Evolutionary conservation across 2,329 filamentous ascomycete species (phyloP), one percentile per base, ranked within the genome.

Genomic region (Aspergillus puulaauensis): DNA sequence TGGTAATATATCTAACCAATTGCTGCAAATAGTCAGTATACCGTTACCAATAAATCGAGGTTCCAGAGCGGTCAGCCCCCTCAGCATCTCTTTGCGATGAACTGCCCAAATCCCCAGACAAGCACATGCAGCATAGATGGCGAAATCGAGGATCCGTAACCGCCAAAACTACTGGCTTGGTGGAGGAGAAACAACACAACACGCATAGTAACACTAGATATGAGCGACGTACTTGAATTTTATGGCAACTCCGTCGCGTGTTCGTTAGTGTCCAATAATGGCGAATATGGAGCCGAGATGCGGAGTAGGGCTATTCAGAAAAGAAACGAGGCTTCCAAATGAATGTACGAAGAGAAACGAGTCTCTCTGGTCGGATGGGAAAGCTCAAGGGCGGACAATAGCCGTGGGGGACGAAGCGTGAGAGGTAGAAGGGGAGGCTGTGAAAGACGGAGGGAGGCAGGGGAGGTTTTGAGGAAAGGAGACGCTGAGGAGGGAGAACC

Each of bases 331-430:
- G 61, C 67, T 72, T 70, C 70, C 70, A 61, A 72, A 76, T 59
- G 75, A 77, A 67, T 57, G 75, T 76, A 66, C 60, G 66, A 72
- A 75, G 73, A 75, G 71, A 69, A 60, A 64, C 61, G 59, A 66
- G 67, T 70, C 72, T 62, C 70, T 75, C 73, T 67, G 72, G 74
- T 76, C 70, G 70, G 72, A 73, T 66, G 66, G 69, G 70, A 75
- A 73, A 69, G 67, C 70, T 70, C 68, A 59, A 64, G 57, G 60
- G 58, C 64, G 66, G 64, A 67, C 64, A 61, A 61, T 62, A 65
- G 61, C 46, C 50, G 43, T 56, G 59, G 61, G 63, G 61, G 63
- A 64, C 57, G 53, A 58, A 64, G 52, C 58, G 57, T 59, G 60
- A 55, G 55, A 64, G 58, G 55, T 52, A 52, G 61, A 64, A 63